Evolutionary conservation across 345 rosid genomes (phyloP), one percentile per base, ranked within the genome.

Genomic region (Anacardium occidentale): DNA sequence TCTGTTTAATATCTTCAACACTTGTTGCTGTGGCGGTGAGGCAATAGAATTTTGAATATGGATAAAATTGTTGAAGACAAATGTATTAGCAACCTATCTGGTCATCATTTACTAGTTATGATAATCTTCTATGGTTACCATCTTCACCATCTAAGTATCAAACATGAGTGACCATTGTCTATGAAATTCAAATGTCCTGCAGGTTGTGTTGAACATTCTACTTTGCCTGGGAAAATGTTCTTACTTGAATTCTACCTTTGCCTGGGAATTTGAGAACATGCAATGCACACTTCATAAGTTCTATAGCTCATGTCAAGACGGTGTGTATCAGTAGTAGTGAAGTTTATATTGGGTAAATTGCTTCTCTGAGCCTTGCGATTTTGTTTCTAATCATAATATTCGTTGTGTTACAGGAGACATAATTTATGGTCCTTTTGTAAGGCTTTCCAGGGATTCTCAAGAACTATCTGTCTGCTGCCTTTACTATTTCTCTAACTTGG

Each of bases 141-240:
- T 37, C 51, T 51, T 58, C 53, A n/a, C 18, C 65, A 60, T 47
- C 50, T 50, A 9, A 37, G 18, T 29, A 48, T 71, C 51, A 57
- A 24, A 56, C 10, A 12, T 64, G 37, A 18, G 1, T 52, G 52
- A 67, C 67, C 10, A 77, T 65, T 61, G 10, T 62, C 40, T 57
- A 1, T 79, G 65, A 62, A 54, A 54, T 55, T 66, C 26, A 42
- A 56, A 72, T 57, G 26, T 66, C 72, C 62, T 75, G 61, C 80
- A 95, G 98, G 83, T 73, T 78, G 88, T 92, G 75, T 79, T 92
- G 85, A 77, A 72, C 50, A 89, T 95, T 73, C 71, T 91, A 40
- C 91, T 91, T 74, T 78, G 77, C 51, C 71, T 95, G 73, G 98
- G 97, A 62, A 91, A 87, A 69, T 77, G 77, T 73, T 83, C 89